Evolutionary conservation across 305 asterid genomes (phyloP).

Genomic region (Solanum chacoense): DNA sequence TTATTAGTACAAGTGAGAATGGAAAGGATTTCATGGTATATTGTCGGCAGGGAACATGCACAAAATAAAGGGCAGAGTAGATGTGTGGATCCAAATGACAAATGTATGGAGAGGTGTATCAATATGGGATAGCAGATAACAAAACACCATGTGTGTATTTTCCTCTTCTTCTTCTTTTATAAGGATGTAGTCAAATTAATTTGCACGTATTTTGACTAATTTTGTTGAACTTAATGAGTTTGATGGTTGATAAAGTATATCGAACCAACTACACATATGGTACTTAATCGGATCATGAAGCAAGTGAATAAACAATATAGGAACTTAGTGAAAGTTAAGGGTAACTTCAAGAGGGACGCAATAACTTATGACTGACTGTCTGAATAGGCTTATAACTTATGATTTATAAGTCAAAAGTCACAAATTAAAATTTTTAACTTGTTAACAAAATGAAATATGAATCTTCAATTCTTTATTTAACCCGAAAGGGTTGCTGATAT

Average conservation of each 20-base stretch:
- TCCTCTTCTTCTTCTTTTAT: neutral
- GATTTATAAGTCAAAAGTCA: neutral
- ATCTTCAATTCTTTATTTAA: neutral
- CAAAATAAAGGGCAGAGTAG: neutral
- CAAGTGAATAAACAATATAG: neutral
- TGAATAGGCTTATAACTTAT: neutral
- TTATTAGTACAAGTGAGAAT: neutral
- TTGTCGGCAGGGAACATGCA: slow-evolving; percentile 8
- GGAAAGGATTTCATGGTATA: neutral
- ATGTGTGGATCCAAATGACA: neutral
- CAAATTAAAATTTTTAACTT: neutral
- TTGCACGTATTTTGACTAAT: neutral
- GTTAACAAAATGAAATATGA: neutral
- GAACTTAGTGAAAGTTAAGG: neutral
- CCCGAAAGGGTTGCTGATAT: neutral
- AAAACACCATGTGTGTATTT: neutral
- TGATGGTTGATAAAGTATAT: neutral
- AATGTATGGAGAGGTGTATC: neutral
- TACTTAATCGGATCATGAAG: neutral
- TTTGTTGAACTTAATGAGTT: neutral
- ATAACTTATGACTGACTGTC: neutral
- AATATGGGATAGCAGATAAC: neutral
- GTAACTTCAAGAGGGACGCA: neutral
- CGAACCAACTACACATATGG: neutral
- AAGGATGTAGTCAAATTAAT: neutral